Evolutionary conservation across 495 filamentous ascomycete species (phyloP).

Genomic region (Xylaria intraflava): DNA sequence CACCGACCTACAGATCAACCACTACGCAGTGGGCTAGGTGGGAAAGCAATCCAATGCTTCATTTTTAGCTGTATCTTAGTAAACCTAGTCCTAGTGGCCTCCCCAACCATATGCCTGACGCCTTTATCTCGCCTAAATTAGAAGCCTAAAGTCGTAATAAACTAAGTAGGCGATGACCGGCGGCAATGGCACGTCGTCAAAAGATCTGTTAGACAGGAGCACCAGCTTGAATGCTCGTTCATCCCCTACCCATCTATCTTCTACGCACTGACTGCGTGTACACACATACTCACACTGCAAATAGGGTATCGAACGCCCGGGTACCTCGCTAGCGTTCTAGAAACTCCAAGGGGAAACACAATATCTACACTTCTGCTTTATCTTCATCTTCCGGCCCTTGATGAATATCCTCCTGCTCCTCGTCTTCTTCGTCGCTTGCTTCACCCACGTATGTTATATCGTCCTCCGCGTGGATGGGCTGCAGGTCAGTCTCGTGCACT

Average conservation of each 20-base stretch:
- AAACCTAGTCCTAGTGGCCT: too few species aligned
- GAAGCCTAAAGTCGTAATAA: too few species aligned
- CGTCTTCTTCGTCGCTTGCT: conserved; percentile 40
- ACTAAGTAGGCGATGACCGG: too few species aligned
- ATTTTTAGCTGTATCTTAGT: too few species aligned
- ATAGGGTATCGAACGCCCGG: not conserved
- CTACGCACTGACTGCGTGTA: not conserved
- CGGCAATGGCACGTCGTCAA: too few species aligned
- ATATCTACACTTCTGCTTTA: not conserved
- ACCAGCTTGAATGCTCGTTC: not conserved
- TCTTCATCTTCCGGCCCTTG: not conserved
- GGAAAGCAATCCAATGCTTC: too few species aligned
- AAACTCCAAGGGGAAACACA: not conserved
- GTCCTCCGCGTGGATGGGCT: conserved; percentile 34
- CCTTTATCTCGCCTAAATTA: too few species aligned
- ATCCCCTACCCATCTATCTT: not conserved
- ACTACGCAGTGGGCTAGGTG: too few species aligned
- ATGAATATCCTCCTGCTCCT: conserved; percentile 10
- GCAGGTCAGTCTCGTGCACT: conserved; percentile 8
- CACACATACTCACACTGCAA: not conserved
- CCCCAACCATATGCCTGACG: too few species aligned
- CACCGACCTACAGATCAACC: too few species aligned
- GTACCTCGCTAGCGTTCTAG: not conserved
- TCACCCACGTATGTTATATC: conserved; percentile 27
- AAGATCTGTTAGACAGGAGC: not conserved